phyloP scores from a whole-genome alignment of 768 basidiomycete genomes.

The Pilatotrama ljubarskyi region DNA sequence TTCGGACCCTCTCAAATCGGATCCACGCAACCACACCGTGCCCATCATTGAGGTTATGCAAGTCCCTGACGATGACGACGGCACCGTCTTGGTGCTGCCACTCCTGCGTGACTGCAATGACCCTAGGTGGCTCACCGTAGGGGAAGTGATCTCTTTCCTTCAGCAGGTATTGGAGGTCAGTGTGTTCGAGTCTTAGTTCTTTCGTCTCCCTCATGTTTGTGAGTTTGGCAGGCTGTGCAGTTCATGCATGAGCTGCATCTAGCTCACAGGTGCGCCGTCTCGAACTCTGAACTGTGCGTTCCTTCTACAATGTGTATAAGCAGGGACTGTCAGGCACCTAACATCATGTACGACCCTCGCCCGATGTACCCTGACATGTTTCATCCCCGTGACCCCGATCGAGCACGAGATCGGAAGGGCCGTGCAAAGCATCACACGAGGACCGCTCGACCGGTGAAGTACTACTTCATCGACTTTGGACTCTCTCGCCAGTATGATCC shows the following conservation, averaged over 20 bases:
- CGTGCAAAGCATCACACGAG: constrained; percentile 26
- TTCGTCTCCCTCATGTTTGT: neutral
- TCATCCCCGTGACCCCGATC: constrained; percentile 30
- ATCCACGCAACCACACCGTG: constrained; percentile 31
- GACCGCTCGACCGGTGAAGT: constrained; percentile 34
- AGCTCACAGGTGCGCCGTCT: constrained; percentile 5
- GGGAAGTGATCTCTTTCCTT: neutral
- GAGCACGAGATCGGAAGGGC: constrained; percentile 25
- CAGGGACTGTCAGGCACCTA: constrained; percentile 6
- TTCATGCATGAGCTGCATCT: constrained; percentile 21
- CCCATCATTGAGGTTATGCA: constrained; percentile 25
- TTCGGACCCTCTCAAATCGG: constrained; percentile 19
- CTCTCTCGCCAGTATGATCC: constrained; percentile 10
- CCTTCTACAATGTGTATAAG: neutral
- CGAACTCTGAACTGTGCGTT: neutral
- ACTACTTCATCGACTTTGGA: constrained; percentile 22
- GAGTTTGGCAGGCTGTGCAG: constrained; percentile 14
- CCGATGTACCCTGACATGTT: constrained; percentile 9
- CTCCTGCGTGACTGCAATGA: constrained; percentile 29
- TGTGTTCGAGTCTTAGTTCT: neutral
- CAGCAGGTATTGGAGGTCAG: neutral
- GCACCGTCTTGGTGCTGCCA: constrained; percentile 37
- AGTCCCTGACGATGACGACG: constrained; percentile 11
- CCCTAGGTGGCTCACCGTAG: constrained; percentile 28
- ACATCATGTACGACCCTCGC: constrained; percentile 17